Conservation (phyloP, 129 eudicot species). For the Dittrichia graveolens region DNA sequence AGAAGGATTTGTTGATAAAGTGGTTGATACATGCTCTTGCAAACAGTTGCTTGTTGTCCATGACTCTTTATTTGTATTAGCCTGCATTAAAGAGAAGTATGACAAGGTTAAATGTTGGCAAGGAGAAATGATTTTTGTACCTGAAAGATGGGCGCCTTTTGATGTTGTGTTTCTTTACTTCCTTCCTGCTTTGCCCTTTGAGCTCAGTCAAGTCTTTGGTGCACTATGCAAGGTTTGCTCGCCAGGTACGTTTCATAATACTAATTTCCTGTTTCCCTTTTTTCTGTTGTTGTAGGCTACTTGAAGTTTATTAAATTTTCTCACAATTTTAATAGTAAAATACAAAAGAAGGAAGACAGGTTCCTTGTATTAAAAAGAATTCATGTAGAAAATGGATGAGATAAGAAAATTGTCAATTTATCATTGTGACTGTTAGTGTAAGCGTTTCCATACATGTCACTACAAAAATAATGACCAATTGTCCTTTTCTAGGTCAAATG, state of each 20-base stretch:
- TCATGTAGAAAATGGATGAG: not conserved
- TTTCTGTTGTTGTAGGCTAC: not conserved
- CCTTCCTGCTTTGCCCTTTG: constrained; percentile 75
- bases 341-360: not conserved
- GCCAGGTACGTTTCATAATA: constrained; percentile 50
- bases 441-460: not conserved
- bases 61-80: constrained; percentile 71
- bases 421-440: not conserved
- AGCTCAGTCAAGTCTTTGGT: constrained; percentile 59
- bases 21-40: constrained; percentile 51
- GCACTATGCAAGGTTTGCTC: constrained; percentile 63
- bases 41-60: constrained; percentile 73
- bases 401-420: not conserved
- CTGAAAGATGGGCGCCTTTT: constrained; percentile 81
- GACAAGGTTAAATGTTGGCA: constrained; percentile 82
- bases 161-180: constrained; percentile 82
- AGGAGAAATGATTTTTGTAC: constrained; percentile 70
- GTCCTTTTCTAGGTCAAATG: not conserved
- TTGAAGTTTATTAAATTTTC: not conserved
- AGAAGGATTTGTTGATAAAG: constrained; percentile 71
- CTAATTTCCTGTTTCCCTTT: not conserved
- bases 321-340: not conserved
- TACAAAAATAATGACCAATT: not conserved
- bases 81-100: constrained; percentile 70
- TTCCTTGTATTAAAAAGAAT: not conserved